Percentiles rank a stretch among this genome's conserved stretches.
These are phyloP conservation scores for Claviceps pusilla DNA, from an alignment of 2,329 filamentous ascomycete species.

Conservation along the genomic window DNA sequence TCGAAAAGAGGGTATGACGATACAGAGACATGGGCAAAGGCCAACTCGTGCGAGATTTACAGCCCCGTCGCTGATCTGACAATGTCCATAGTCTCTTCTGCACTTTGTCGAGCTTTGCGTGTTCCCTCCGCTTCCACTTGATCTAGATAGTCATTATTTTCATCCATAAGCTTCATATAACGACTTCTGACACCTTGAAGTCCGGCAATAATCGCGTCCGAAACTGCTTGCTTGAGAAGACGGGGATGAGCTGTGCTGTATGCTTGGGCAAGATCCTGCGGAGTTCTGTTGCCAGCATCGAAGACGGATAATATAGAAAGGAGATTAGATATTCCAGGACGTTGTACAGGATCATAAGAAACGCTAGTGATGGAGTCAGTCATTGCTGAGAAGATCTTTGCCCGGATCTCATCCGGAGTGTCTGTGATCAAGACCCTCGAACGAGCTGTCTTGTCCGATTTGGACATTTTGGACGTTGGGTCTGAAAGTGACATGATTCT, in stretches of 20 bases:
- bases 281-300: conserved; percentile 27
- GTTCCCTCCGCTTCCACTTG: conserved; percentile 44
- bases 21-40: not conserved
- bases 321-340: conserved; percentile 81
- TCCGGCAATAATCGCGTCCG: conserved; percentile 37
- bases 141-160: conserved; percentile 37
- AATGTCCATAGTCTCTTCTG: conserved; percentile 39
- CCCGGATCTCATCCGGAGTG: conserved; percentile 41
- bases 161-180: conserved; percentile 36
- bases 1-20: not conserved
- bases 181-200: conserved; percentile 39
- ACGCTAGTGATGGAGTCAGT: conserved; percentile 59
- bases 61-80: conserved; percentile 39
- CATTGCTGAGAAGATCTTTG: conserved; percentile 56
- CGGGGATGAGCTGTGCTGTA: conserved; percentile 23
- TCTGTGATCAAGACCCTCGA: conserved; percentile 80
- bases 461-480: conserved; percentile 82
- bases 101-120: conserved; percentile 44
- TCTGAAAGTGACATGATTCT: conserved; percentile 80
- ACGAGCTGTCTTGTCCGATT: conserved; percentile 56
- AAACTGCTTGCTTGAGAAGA: conserved; percentile 37
- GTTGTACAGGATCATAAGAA: conserved; percentile 51
- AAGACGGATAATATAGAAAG: conserved; percentile 66
- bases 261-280: conserved; percentile 24
- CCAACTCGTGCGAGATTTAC: conserved; percentile 8